Evolutionary conservation across 2,329 filamentous ascomycete species (phyloP), one percentile per base, ranked within the genome.

Genomic region (Cordyceps cateniannulata): DNA sequence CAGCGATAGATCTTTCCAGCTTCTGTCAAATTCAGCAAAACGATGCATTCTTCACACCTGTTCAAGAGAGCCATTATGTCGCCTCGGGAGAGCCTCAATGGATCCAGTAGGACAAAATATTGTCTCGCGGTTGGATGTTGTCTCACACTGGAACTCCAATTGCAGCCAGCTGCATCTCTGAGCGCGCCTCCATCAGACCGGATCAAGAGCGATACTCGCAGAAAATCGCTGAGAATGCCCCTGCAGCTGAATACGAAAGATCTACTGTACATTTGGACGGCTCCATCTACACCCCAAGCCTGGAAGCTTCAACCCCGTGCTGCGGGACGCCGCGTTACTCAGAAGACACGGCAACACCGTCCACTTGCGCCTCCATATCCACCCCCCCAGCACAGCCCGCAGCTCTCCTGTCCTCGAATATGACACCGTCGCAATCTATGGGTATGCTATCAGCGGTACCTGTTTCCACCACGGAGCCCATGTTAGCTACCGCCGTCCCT

Each of bases 51-150:
- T 7, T 7, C 18, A 14, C 35, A 18, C 20, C 50, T 24, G 12
- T 18, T 12, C 50, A 54, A 44, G 51, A n/a, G 22, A 54, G 16
- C 22, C 35, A 44, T 12, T 27, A 40, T 27, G 51, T 42, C 38
- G 16, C 24, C 10, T 27, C 10, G 4, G 53, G 42, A 12, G 53
- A 47, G 40, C 53, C 45, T n/a, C 40, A 47, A n/a, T 56, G 53
- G 53, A 56, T 47, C 25, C 53, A 56, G 53, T 45, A 54, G 40
- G 56, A 40, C 70, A 3, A 69, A 71, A 38, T n/a, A n/a, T n/a
- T n/a, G 66, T 73, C 1, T 65, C 72, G 8, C 45, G 40, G 25
- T 24, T 58, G 44, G 35, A 40, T n/a, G 45, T 4, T 8, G 9
- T 45, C 42, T 4, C 42, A 45, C 8, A 24, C 8, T 45, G n/a